Conservation (phyloP, 345 rosid species). For the Citrus inodora region DNA sequence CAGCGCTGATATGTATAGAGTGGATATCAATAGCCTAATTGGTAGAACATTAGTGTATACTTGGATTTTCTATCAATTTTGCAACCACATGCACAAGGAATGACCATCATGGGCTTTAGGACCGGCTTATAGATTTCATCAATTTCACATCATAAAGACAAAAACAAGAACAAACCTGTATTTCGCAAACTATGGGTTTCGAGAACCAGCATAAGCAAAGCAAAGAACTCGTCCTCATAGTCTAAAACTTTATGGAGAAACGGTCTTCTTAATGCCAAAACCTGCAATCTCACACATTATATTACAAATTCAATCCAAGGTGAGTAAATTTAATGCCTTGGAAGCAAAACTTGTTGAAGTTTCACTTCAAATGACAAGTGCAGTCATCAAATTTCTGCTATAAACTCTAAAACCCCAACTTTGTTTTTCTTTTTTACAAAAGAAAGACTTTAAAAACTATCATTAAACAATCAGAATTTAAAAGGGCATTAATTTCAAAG, state of each 20-base stretch:
- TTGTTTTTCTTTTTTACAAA: not conserved
- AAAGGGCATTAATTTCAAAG: not conserved
- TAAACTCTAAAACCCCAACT: not conserved
- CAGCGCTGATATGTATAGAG: not conserved
- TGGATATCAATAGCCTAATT: not conserved
- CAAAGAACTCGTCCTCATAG: slow-evolving; percentile 92
- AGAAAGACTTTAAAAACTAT: not conserved
- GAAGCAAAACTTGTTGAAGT: slow-evolving; percentile 1
- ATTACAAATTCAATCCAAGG: slow-evolving; percentile 3
- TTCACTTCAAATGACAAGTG: not conserved
- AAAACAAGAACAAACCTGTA: slow-evolving; percentile 54
- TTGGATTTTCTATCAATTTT: not conserved
- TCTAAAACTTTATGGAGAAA: slow-evolving; percentile 85
- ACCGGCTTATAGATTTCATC: not conserved
- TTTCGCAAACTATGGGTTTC: slow-evolving; percentile 93
- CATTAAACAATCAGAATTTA: not conserved
- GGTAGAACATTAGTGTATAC: not conserved
- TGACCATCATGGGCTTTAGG: not conserved
- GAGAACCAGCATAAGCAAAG: slow-evolving; percentile 80
- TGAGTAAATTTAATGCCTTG: not conserved
- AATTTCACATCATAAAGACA: not conserved
- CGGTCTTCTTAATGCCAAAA: slow-evolving; percentile 89
- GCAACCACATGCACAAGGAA: not conserved
- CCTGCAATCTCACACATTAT: slow-evolving; percentile 44
- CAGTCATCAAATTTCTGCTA: not conserved